Evolutionary conservation across 1,284 basidiomycete species (phyloP), one percentile per base, ranked within the genome.

Genomic region (Cystobasidium sp.): DNA sequence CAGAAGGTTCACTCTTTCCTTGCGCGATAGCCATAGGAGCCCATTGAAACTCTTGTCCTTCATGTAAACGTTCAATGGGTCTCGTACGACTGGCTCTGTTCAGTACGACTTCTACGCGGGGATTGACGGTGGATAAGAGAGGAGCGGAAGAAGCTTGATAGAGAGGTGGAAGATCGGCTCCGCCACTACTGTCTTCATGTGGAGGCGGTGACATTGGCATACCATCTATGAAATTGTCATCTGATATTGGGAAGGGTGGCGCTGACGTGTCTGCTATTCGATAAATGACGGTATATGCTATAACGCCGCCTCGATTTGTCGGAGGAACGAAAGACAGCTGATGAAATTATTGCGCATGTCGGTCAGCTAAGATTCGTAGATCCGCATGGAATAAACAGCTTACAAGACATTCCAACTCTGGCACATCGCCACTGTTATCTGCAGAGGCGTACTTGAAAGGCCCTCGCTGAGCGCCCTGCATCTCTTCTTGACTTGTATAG

Each of bases 301-400:
- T 65, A 14, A n/a, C 47, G 6, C 53, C 70, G 1, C 52, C 70
- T 24, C 58, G 70, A 39, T 10, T 56, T 46, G 70, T 73, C 3
- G 70, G 70, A 18, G 62, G 51, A 8, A 53, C 62, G 62, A 73
- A 73, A 12, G 62, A 65, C 10, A 73, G 63, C 70, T 73, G 62
- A 14, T 52, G 12, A 64, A 44, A 20, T 47, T 16, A 44, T 5
- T 64, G 14, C n/a, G 62, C 37, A 44, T 47, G 16, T 39, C 43
- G 9, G 14, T 31, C 18, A n/a, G 20, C 18, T 22, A 3, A 31
- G 24, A 24, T 6, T 39, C 3, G 9, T 16, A 20, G 22, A 67
- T 16, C 39, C 24, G 1, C 5, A 31, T 31, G 31, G 31, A 31
- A 5, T 31, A 37, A 20, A 10, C 22, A 8, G 5, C 70, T 56